phyloP scores from a whole-genome alignment of 2,329 filamentous ascomycete genomes.

The Torrubiellomyces zombiae region DNA sequence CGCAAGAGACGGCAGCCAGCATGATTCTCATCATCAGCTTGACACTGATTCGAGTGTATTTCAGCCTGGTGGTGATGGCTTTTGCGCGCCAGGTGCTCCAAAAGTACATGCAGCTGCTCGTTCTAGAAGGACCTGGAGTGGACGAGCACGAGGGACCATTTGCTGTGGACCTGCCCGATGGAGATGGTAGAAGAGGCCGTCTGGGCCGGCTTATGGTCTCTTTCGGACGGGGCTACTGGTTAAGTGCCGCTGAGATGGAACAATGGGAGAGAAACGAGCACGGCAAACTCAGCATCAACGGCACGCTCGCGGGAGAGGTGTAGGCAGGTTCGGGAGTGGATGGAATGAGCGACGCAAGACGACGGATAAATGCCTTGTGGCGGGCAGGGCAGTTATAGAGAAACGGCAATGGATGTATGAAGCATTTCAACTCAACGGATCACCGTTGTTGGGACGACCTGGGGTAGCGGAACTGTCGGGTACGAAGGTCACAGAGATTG shows the following conservation, averaged over 20 bases:
- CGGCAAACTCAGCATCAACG: slow-evolving; percentile 33
- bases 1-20: slow-evolving; percentile 52
- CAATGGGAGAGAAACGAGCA: slow-evolving; percentile 50
- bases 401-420: too few species aligned
- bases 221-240: slow-evolving; percentile 64
- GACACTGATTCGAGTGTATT: slow-evolving; percentile 66
- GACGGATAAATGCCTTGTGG: too few species aligned
- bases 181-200: slow-evolving; percentile 62
- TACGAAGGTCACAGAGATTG: too few species aligned
- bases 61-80: slow-evolving; percentile 67
- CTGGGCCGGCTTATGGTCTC: slow-evolving; percentile 65
- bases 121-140: slow-evolving; percentile 29
- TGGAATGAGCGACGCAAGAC: too few species aligned
- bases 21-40: slow-evolving; percentile 60
- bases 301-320: slow-evolving; percentile 17
- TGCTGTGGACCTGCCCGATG: slow-evolving; percentile 49
- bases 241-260: slow-evolving; percentile 49
- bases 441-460: slow-evolving; percentile 3
- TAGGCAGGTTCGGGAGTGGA: slow-evolving; percentile 8
- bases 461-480: background rate
- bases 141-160: slow-evolving; percentile 49
- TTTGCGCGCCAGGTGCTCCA: slow-evolving; percentile 65
- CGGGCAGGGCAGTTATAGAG: too few species aligned
- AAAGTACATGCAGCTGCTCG: slow-evolving; percentile 35
- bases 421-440: too few species aligned